phyloP scores from a whole-genome alignment of 169 alveolate genomes.

The Eimeria praecox region DNA sequence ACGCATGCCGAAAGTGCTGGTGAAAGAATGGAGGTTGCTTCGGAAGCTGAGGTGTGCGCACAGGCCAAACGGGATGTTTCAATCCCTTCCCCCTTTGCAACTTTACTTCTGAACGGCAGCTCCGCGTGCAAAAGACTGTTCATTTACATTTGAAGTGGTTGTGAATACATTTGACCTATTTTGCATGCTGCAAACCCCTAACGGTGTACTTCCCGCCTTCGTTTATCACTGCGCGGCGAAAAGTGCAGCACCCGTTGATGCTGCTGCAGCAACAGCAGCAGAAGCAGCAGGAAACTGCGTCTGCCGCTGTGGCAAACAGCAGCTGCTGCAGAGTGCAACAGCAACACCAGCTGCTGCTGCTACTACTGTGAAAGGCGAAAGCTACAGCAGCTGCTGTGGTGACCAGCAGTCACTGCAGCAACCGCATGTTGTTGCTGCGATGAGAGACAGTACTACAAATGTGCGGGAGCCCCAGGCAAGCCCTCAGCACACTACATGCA shows the following conservation, averaged over 20 bases:
- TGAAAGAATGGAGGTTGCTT: neutral
- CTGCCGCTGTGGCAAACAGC: slow-evolving; percentile 9
- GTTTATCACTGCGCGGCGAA: slow-evolving; percentile 1
- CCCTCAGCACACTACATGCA: slow-evolving; percentile 3
- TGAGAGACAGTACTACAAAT: slow-evolving; percentile 9
- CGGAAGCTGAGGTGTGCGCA: neutral
- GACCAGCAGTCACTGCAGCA: neutral
- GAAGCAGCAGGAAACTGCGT: neutral
- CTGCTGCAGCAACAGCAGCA: slow-evolving; percentile 1
- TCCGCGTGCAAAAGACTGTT: neutral
- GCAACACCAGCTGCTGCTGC: slow-evolving; percentile 12
- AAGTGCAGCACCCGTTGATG: neutral
- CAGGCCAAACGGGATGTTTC: neutral
- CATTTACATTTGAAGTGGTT: neutral
- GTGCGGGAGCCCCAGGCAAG: neutral
- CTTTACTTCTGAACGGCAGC: neutral
- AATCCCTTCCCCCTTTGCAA: neutral
- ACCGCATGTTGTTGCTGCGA: slow-evolving; percentile 7
- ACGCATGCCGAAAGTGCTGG: neutral
- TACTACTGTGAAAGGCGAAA: neutral
- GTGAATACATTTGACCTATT: neutral
- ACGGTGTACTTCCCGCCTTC: slow-evolving; percentile 2
- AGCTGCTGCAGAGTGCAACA: neutral
- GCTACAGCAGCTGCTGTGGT: slow-evolving; percentile 11
- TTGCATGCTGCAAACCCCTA: neutral